A percentile compares a stretch with the other conserved stretches of the same genome.
Evolutionary conservation across 495 filamentous ascomycete species (phyloP).

Genomic region (Hypoxylon lienhwacheense): DNA sequence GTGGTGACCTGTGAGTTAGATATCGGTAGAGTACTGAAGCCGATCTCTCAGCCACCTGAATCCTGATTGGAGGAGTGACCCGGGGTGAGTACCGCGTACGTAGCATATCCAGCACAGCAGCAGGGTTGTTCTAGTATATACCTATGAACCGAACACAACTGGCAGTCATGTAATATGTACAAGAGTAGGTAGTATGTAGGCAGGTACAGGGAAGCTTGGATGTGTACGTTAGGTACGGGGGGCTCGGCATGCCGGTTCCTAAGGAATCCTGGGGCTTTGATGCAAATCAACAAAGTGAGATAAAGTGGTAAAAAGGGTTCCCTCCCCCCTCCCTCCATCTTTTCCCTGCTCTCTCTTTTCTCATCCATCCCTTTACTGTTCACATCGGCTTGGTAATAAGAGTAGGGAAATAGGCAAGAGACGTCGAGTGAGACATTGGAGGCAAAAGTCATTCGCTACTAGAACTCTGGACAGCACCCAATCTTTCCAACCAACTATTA

Average conservation of each 20-base stretch:
- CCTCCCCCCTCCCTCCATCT: conserved; percentile 12
- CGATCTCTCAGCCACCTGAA: conserved; percentile 10
- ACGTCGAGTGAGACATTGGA: conserved; percentile 26
- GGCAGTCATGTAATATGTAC: conserved; percentile 18
- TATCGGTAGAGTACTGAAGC: conserved; percentile 12
- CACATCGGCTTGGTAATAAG: conserved; percentile 15
- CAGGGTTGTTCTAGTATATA: conserved; percentile 14
- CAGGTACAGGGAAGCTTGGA: conserved; percentile 4
- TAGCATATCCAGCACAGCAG: conserved; percentile 12
- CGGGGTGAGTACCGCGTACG: conserved; percentile 20
- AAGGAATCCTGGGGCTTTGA: conserved; percentile 22
- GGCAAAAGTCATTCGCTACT: conserved; percentile 31
- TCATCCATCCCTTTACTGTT: conserved; percentile 14
- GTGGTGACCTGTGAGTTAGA: conserved; percentile 1
- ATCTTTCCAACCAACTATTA: conserved; percentile 13
- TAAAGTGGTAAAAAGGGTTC: conserved; percentile 14
- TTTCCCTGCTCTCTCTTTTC: conserved; percentile 10
- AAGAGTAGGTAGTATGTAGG: conserved; percentile 16
- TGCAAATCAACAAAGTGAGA: conserved; percentile 8
- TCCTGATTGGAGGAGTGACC: conserved; percentile 16
- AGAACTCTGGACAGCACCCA: conserved; percentile 17
- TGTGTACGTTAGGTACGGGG: conserved; percentile 10
- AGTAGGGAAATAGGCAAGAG: conserved; percentile 31
- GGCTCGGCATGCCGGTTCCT: conserved; percentile 2
- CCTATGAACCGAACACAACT: conserved; percentile 25